These are phyloP conservation scores for Raddia distichophylla DNA, from an alignment of 176 grass and related monocot species.

Conservation along the genomic window DNA sequence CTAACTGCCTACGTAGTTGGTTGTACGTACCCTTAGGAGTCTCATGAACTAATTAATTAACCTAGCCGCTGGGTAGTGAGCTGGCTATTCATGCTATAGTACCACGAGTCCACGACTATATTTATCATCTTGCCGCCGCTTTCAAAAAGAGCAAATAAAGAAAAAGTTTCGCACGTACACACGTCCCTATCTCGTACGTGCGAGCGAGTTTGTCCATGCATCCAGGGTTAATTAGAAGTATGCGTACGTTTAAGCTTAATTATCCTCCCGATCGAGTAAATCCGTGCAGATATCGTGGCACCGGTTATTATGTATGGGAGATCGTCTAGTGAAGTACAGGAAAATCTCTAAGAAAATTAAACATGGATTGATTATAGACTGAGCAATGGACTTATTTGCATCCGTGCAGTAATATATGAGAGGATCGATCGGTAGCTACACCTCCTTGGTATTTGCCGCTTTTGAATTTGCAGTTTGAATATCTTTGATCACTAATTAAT, in stretches of 20 bases:
- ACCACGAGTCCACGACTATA: background rate
- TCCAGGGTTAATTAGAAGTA: background rate
- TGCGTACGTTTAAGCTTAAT: background rate
- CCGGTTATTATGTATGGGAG: background rate
- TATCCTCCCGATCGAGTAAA: background rate
- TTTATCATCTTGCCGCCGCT: background rate
- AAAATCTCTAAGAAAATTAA: background rate
- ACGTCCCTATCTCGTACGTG: background rate
- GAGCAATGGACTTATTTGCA: background rate
- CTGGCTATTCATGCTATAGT: background rate
- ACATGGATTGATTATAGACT: background rate
- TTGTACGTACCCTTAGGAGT: background rate
- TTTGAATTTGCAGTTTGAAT: no score
- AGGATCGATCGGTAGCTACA: background rate
- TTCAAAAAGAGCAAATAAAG: background rate
- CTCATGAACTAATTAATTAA: background rate
- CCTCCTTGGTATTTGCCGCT: no score
- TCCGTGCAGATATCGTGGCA: background rate
- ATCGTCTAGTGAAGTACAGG: background rate
- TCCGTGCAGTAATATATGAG: background rate
- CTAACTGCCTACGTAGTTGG: background rate
- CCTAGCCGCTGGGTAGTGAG: background rate
- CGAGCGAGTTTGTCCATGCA: background rate
- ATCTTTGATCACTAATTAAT: no score
- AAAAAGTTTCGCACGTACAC: background rate